Evolutionary conservation across 1,284 basidiomycete species (phyloP).

Genomic region (Cryptococcus maquisensis): DNA sequence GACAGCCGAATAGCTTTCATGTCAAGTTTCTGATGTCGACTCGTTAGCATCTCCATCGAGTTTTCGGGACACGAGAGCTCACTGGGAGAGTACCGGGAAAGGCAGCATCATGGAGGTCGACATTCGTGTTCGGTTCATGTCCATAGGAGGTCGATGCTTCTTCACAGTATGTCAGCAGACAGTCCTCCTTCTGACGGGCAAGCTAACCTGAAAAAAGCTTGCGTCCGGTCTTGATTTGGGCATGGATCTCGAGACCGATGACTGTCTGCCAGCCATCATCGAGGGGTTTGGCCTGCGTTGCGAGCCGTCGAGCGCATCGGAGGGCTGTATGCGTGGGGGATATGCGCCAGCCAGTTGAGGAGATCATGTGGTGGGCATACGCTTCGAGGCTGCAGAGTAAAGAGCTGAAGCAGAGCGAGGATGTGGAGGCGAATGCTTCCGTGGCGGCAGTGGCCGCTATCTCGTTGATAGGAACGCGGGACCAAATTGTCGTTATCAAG

Average conservation of each 20-base stretch:
- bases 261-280: conserved; percentile 64
- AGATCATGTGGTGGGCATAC: too few species aligned
- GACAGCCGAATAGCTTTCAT: conserved; percentile 75
- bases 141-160: conserved; percentile 32
- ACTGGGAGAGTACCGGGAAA: conserved; percentile 92
- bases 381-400: too few species aligned
- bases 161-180: conserved; percentile 7
- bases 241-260: conserved; percentile 93
- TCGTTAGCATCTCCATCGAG: background rate
- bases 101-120: conserved; percentile 82
- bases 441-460: too few species aligned
- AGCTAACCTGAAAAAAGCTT: conserved; percentile 85
- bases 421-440: too few species aligned
- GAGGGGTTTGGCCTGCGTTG: conserved; percentile 39
- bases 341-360: too few species aligned
- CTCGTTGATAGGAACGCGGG: too few species aligned
- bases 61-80: conserved; percentile 24
- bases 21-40: conserved; percentile 63
- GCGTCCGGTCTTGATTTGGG: conserved; percentile 77
- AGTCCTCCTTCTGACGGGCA: too few species aligned
- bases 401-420: too few species aligned
- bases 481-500: too few species aligned
- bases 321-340: too few species aligned
- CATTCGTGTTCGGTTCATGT: conserved; percentile 57
- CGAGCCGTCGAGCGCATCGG: background rate